Evolutionary conservation across 78 protist genomes (phyloP), one percentile per base, ranked within the genome.

Genomic region (Cavenderia fasciculata): DNA sequence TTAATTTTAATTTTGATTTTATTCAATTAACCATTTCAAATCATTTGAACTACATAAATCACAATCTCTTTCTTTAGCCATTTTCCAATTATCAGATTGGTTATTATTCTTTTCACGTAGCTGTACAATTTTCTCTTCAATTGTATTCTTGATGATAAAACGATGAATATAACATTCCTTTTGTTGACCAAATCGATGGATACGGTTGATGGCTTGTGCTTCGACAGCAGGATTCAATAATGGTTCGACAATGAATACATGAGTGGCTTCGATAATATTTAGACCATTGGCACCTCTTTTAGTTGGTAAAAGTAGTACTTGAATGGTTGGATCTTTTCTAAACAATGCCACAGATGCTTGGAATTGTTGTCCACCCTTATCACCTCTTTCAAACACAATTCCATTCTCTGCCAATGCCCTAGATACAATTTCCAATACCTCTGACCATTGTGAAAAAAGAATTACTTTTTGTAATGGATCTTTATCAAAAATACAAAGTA

Each of bases 211-310:
- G 0, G 95, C 95, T 59, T 93, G 95, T 43, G 43, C 40, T 59
- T 89, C 93, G 16, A 76, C 70, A 34, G 78, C 76, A 3, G 73
- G 78, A 57, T 93, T 61, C 34, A 93, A 57, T 2, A n/a, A 19
- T 12, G 96, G 96, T 68, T 94, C 96, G 25, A 89, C 87, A 14
- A 85, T 46, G n/a, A 94, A 31, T 31, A 94, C 84, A 36, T 87
- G 93, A 23, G 86, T 77, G 11, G 96, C 96, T 25, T 71, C 96
- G 31, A 70, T 75, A 0, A 94, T 44, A 23, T 69, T 89, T 44
- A 94, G 23, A 38, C 96, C 96, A 73, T 73, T 90, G 7, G 87
- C 86, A 41, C 89, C 69, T 12, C 40, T 43, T 18, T 25, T 8
- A 23, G 61, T 33, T 18, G 86, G 85, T 38, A 94, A 38, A 29